Base-by-base conservation (phyloP, 1,284 basidiomycete species). In the Hemileia vastatrix region DNA sequence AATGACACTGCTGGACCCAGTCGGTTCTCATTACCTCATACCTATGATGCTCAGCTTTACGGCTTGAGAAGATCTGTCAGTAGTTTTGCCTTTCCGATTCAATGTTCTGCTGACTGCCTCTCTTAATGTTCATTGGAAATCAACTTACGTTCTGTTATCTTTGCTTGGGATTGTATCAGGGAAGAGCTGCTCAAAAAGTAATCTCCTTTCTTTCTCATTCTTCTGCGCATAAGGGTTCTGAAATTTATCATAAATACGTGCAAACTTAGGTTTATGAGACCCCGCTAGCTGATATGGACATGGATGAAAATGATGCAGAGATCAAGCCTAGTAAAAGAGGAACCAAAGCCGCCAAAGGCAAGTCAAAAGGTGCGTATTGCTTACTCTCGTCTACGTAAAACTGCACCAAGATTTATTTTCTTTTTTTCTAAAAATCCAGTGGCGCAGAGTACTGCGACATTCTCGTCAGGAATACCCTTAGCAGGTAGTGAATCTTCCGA, bases 31-130 rank as follows among this genome's bases (percentile, higher is more conserved):
- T 43, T 63, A 36, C 61, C 36, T 32, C 36, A 55, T 23, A 57
- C 27, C 24, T 57, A 51, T 36, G 61, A 63, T 33, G 53, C 61
- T 33, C 53, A 63, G 11, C 54, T 63, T 11, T 63, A 63, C 32
- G 61, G 61, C 33, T 24, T 63, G 27, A 54, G 61, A 13, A 40
- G 61, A 63, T 63, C 61, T n/a, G 61, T 56, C 32, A 56, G 49
- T 57, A 15, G 8, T 33, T 49, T 1, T 19, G 13, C 4, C 21
- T 8, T 1, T n/a, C 8, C 31, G 9, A 15, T 11, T 32, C 15
- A 0, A 13, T 44, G n/a, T 24, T 43, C 40, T 56, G 6, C 40
- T 49, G 9, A 5, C 6, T 24, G 18, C 27, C 31, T 33, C 9
- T 32, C n/a, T 36, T 54, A n/a, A n/a, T 62, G 6, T 43, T 27